Base-by-base conservation (phyloP, 108 stramenopile genomes). In the Asterionellopsis glacialis region DNA sequence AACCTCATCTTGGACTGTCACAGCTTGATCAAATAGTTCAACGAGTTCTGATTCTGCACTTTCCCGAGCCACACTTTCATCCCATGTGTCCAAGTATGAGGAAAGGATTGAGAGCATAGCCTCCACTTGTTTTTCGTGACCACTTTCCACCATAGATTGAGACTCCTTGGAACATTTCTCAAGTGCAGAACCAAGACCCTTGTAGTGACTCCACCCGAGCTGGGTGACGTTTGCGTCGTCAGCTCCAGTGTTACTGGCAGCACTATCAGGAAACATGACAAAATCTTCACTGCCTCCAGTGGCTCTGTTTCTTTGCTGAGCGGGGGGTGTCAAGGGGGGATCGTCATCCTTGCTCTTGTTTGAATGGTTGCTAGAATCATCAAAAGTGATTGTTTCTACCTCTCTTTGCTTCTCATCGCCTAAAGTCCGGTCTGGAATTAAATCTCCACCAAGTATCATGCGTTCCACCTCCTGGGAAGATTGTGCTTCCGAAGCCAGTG, bases 21-120 rank as follows among this genome's bases (percentile, higher is more conserved):
- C 16, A 33, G 49, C 10, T 26, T 26, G 60, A 62, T 88, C 87
- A 63, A 88, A 92, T 7, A 92, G 67, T 18, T 77, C 76, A 45
- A 92, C 82, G 7, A 92, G 61, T 61, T 87, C 85, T 28, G 85
- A 74, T 55, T 92, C 91, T 16, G 62, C 85, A n/a, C 61, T 82
- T 49, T 88, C 86, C 25, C 62, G 68, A 11, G 70, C 72, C 45
- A 80, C 74, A 41, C 68, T 65, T 70, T 83, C 83, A 51, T 93
- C 84, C 88, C 88, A 93, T 18, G 79, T 76, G 56, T 89, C 86
- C 6, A 90, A 63, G 56, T 74, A 93, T 4, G 68, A 68, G 7
- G 72, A 60, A 9, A 93, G 71, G 41, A 71, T 70, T 11, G 61
- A 49, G 3, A 92, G 57, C 11, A 73, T 66, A 10, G 58, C 52